Evolutionary conservation across 2,329 filamentous ascomycete genomes (phyloP).

Genomic region (Penicillium sp.): DNA sequence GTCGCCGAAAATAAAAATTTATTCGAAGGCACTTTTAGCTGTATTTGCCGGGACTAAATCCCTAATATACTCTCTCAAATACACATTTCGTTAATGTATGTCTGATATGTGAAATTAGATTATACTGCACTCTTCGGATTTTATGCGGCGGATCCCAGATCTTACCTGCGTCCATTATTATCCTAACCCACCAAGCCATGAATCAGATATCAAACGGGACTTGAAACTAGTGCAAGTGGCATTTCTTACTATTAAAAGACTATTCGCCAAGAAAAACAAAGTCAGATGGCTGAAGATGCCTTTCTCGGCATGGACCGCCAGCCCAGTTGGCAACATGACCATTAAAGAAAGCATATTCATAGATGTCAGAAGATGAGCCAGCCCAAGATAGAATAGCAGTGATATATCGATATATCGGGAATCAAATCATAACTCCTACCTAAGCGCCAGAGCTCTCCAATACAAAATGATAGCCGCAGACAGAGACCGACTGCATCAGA

Average conservation of each 20-base stretch:
- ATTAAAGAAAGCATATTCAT: neutral
- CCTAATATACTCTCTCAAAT: neutral
- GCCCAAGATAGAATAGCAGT: constrained; percentile 5
- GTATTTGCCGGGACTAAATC: neutral
- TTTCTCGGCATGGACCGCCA: neutral
- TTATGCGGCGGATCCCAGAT: neutral
- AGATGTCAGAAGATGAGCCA: constrained; percentile 10
- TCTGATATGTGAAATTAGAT: neutral
- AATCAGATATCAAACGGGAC: neutral
- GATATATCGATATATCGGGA: neutral
- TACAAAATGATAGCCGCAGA: neutral
- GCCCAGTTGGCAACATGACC: constrained; percentile 5
- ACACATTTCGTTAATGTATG: neutral
- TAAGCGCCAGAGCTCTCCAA: neutral
- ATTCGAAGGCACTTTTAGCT: neutral
- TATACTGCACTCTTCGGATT: neutral
- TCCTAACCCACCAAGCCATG: neutral
- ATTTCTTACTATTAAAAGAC: neutral
- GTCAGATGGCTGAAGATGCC: constrained; percentile 1
- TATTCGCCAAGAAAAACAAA: neutral
- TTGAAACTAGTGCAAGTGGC: neutral
- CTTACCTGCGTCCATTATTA: neutral
- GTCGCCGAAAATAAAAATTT: neutral
- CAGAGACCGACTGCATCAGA: neutral
- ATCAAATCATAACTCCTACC: neutral